These are phyloP conservation scores for Lycium barbarum DNA, from an alignment of 257 asterid genomes.

Conservation along the genomic window DNA sequence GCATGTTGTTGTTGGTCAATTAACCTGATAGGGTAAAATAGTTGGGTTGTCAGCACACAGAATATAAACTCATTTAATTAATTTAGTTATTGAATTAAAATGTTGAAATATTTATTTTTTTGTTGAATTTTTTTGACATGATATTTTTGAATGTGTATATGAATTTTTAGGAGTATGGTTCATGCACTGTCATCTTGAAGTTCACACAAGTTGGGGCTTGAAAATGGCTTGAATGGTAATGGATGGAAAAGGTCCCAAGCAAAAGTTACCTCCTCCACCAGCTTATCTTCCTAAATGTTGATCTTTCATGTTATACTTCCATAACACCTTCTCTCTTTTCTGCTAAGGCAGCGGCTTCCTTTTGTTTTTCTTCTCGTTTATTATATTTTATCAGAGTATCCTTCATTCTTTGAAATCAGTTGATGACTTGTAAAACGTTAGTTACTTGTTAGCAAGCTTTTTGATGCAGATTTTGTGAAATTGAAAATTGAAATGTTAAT, in stretches of 20 bases:
- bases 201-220: conserved; percentile 79
- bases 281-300: conserved; percentile 77
- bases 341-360: no score
- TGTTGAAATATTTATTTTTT: conserved; percentile 6
- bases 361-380: no score
- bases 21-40: neutral
- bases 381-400: neutral
- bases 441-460: neutral
- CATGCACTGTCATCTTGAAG: conserved; percentile 80
- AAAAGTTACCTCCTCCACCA: conserved; percentile 74
- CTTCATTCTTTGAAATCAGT: neutral
- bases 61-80: neutral
- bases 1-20: neutral
- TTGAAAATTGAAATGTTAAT: neutral
- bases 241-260: conserved; percentile 60
- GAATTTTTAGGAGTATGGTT: conserved; percentile 63
- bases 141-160: neutral
- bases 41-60: neutral
- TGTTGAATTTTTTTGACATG: neutral
- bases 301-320: conserved; percentile 1
- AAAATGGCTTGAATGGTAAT: conserved; percentile 74
- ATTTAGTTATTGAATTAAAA: neutral
- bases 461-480: neutral
- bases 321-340: no score
- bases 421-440: neutral